Evolutionary conservation across 2,329 filamentous ascomycete genomes (phyloP), one percentile per base, ranked within the genome.

Genomic region (Sporothrix dimorphospora): DNA sequence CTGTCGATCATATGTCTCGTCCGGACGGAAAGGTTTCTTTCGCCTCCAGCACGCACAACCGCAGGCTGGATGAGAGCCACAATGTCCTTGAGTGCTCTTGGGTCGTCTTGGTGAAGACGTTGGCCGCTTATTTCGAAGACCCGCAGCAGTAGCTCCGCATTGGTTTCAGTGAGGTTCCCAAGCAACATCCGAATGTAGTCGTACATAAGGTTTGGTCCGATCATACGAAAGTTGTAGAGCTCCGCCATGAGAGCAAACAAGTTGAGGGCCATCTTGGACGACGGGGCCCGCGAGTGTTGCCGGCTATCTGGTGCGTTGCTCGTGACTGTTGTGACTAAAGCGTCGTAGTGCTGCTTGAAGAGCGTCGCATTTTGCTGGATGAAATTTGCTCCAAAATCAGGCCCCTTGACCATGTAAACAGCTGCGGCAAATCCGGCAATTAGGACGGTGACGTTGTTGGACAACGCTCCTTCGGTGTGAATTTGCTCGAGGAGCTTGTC

Each of bases 1-100:
- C 92, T 96, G 78, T 98, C 95, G 69, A 99, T 92, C 94, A 98
- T 98, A 82, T 98, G 98, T 76, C 92, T 97, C 1, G 95, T 98
- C 71, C 96, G 90, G 11, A 94, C 92, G 1, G 94, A 95, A 38
- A 97, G 84, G 24, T 90, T 91, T 14, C 84, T 84, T 77, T 92
- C 89, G 4, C 92, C 92, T 47, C 73, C 71, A 2, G 87, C 83
- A 73, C 89, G 90, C 0, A 88, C 84, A 2, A 94, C 88, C 1
- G 91, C 89, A 27, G 91, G 90, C 75, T 93, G 92, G 72, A 98
- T 87, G 67, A 94, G 85, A 12, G 91, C 84, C 6, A 97, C 91
- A 74, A 99, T 96, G 74, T 97, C 93, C 79, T 97, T 97, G 67
- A 99, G 83, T 0, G 95, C 86, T 47, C 92, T 90, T 0, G 95